Evolutionary conservation across 2,329 filamentous ascomycete genomes (phyloP).

Genomic region (Byssothecium circinans): DNA sequence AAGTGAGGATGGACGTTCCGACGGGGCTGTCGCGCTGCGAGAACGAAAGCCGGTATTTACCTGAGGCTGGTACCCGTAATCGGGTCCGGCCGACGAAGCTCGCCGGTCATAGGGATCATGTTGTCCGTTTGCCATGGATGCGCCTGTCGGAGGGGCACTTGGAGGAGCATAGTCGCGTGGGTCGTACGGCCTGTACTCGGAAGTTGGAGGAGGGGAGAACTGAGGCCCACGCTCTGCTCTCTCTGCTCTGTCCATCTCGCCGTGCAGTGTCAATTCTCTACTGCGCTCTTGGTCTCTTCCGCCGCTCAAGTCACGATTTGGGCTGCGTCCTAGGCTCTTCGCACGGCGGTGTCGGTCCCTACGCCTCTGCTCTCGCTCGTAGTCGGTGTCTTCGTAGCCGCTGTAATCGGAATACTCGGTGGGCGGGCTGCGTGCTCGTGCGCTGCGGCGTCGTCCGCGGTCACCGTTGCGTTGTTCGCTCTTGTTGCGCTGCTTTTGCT

Average conservation of each 20-base stretch:
- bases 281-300: constrained; percentile 29
- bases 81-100: constrained; percentile 26
- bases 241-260: constrained; percentile 33
- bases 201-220: constrained; percentile 36
- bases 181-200: constrained; percentile 41
- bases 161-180: constrained; percentile 37
- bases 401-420: constrained; percentile 35
- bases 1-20: constrained; percentile 23
- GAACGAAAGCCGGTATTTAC: constrained; percentile 40
- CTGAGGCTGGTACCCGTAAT: constrained; percentile 37
- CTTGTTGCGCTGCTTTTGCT: constrained; percentile 20
- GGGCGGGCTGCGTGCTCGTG: constrained; percentile 29
- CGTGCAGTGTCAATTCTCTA: constrained; percentile 27
- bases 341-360: constrained; percentile 28
- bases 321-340: constrained; percentile 27
- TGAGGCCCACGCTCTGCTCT: constrained; percentile 24
- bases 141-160: constrained; percentile 12
- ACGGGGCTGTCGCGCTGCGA: constrained; percentile 31
- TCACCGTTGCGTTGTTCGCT: constrained; percentile 20
- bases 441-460: constrained; percentile 17
- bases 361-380: constrained; percentile 30
- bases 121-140: constrained; percentile 10
- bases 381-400: constrained; percentile 33
- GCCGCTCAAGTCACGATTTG: constrained; percentile 26
- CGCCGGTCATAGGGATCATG: constrained; percentile 24